A percentile compares a stretch with the other conserved stretches of the same genome.
Evolutionary conservation across 441 rosid genomes (phyloP).

Genomic region (Metrosideros polymorpha): DNA sequence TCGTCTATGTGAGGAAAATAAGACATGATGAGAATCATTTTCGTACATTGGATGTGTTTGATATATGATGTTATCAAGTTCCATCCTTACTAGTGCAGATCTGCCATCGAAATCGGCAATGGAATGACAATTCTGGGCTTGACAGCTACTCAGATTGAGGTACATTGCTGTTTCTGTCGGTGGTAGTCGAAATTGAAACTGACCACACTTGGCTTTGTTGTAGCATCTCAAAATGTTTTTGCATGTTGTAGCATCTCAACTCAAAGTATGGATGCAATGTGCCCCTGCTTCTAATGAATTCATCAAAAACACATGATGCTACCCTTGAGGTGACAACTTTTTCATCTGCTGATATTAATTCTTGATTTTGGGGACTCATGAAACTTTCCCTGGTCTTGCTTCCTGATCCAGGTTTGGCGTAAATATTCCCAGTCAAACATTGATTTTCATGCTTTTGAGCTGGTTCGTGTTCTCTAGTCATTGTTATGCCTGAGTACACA

Average conservation of each 20-base stretch:
- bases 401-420: constrained; percentile 32
- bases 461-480: constrained; percentile 20
- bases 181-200: neutral
- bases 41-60: neutral
- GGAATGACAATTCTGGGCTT: constrained; percentile 42
- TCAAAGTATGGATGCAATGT: constrained; percentile 41
- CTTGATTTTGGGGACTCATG: neutral
- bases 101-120: constrained; percentile 39
- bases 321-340: constrained; percentile 27
- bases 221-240: constrained; percentile 40
- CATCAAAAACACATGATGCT: constrained; percentile 26
- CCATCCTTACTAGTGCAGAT: constrained; percentile 22
- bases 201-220: neutral
- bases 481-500: neutral
- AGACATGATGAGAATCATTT: neutral
- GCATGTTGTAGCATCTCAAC: constrained; percentile 38
- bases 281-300: constrained; percentile 46
- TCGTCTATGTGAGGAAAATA: neutral
- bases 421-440: constrained; percentile 35
- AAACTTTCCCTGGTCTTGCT: neutral
- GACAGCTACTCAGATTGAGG: constrained; percentile 46
- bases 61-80: neutral
- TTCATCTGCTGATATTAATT: neutral
- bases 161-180: constrained; percentile 1
- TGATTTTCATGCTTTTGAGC: constrained; percentile 34